phyloP scores from a whole-genome alignment of 805 yeast genomes.

The Candida silvicultrix region DNA sequence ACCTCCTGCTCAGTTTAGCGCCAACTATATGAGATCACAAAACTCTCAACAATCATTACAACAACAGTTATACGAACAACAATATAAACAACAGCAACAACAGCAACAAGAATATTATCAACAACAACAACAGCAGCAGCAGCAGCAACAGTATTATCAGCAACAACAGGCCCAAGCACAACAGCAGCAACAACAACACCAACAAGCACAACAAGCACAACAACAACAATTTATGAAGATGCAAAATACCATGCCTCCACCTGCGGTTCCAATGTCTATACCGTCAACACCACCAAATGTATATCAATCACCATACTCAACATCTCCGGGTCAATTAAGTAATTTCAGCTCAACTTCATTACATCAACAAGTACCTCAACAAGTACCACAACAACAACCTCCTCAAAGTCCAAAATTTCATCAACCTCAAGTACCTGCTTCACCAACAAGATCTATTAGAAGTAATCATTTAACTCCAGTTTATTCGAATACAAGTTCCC shows the following conservation, averaged over 20 bases:
- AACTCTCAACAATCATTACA: slow-evolving; percentile 33
- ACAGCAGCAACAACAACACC: slow-evolving; percentile 22
- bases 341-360: slow-evolving; percentile 7
- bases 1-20: slow-evolving; percentile 29
- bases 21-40: slow-evolving; percentile 31
- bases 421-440: slow-evolving; percentile 4
- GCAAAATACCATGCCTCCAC: slow-evolving; percentile 25
- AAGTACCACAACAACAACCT: slow-evolving; percentile 19
- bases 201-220: slow-evolving; percentile 16
- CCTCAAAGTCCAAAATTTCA: slow-evolving; percentile 21
- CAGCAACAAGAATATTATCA: slow-evolving; percentile 24
- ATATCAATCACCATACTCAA: slow-evolving; percentile 10
- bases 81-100: slow-evolving; percentile 27
- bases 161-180: slow-evolving; percentile 28
- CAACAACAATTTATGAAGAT: slow-evolving; percentile 14
- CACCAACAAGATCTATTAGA: slow-evolving; percentile 18
- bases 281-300: slow-evolving; percentile 17
- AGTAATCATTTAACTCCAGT: neutral
- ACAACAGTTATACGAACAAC: slow-evolving; percentile 28
- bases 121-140: slow-evolving; percentile 20
- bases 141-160: slow-evolving; percentile 28
- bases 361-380: slow-evolving; percentile 14
- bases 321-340: slow-evolving; percentile 20
- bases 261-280: slow-evolving; percentile 15
- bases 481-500: neutral